These are phyloP conservation scores for Moniliophthora roreri DNA, from an alignment of 1,284 basidiomycete species.

Conservation along the genomic window DNA sequence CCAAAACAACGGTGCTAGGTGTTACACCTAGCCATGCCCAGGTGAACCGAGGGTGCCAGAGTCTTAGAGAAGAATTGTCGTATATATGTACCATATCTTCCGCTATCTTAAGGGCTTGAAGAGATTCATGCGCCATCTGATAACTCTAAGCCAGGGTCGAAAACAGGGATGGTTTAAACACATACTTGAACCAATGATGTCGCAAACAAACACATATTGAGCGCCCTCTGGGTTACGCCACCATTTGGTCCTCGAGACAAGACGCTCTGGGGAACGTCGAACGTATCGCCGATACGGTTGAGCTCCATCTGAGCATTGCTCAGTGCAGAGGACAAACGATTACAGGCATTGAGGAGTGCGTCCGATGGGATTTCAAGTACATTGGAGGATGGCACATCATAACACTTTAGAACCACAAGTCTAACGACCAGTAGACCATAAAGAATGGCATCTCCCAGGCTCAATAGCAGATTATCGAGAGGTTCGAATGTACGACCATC, in stretches of 20 bases:
- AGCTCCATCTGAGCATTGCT: conserved; percentile 34
- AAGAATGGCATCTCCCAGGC: conserved; percentile 36
- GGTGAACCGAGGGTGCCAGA: conserved; percentile 47
- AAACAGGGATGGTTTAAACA: background rate
- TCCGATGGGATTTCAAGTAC: conserved; percentile 26
- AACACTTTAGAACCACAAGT: conserved; percentile 32
- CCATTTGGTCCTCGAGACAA: conserved; percentile 19
- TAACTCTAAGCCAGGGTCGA: background rate
- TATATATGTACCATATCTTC: conserved; percentile 33
- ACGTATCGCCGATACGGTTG: conserved; percentile 30
- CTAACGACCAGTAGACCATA: conserved; percentile 35
- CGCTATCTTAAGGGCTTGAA: conserved; percentile 34
- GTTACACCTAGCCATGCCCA: conserved; percentile 49
- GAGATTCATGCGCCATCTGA: conserved; percentile 48
- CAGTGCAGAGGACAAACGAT: conserved; percentile 29
- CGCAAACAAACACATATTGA: conserved; percentile 40
- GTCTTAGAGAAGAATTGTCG: conserved; percentile 32
- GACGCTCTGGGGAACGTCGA: conserved; percentile 28
- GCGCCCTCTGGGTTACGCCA: conserved; percentile 30
- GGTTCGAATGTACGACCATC: conserved; percentile 21
- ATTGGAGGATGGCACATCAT: conserved; percentile 23
- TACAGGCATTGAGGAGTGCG: conserved; percentile 26
- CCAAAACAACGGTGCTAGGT: conserved; percentile 36
- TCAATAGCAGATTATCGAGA: conserved; percentile 30
- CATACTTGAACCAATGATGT: conserved; percentile 46